Evolutionary conservation across 805 yeast genomes (phyloP).

Genomic region (Huiozyma sinensis): DNA sequence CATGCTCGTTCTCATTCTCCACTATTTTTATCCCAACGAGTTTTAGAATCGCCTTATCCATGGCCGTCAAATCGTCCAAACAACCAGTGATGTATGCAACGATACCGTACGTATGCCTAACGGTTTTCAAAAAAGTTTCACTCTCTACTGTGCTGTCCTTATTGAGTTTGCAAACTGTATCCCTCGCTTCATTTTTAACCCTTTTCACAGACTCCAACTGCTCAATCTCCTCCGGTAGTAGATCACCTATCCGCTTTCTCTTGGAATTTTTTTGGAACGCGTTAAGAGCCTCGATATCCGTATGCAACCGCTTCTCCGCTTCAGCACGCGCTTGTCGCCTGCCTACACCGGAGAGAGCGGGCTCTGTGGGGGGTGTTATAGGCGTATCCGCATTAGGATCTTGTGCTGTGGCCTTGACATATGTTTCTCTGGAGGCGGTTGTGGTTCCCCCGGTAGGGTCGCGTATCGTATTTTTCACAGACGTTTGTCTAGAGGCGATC

Average conservation of each 20-base stretch:
- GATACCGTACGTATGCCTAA: constrained; percentile 25
- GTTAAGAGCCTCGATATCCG: constrained; percentile 58
- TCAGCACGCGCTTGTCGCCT: constrained; percentile 50
- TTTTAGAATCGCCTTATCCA: constrained; percentile 35
- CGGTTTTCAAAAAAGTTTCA: constrained; percentile 12
- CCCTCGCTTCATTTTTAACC: constrained; percentile 17
- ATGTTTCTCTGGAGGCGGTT: background rate
- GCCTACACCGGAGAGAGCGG: constrained; percentile 2
- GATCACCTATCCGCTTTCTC: constrained; percentile 21
- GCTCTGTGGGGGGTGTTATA: background rate
- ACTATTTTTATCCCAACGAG: constrained; percentile 49
- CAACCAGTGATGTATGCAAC: constrained; percentile 57
- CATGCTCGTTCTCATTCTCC: constrained; percentile 2
- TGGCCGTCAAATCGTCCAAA: constrained; percentile 35
- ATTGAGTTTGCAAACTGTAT: constrained; percentile 5
- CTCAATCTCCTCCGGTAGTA: constrained; percentile 33
- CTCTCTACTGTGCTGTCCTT: constrained; percentile 5
- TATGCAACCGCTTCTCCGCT: constrained; percentile 57
- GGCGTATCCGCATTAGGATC: background rate
- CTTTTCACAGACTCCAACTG: constrained; percentile 23
- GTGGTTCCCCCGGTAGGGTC: background rate
- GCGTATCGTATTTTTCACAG: background rate
- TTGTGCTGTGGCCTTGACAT: no score
- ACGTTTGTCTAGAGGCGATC: constrained; percentile 2
- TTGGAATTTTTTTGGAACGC: constrained; percentile 44